Base-by-base conservation (phyloP, 1,284 basidiomycete genomes). In the Moesziomyces aphidis region DNA sequence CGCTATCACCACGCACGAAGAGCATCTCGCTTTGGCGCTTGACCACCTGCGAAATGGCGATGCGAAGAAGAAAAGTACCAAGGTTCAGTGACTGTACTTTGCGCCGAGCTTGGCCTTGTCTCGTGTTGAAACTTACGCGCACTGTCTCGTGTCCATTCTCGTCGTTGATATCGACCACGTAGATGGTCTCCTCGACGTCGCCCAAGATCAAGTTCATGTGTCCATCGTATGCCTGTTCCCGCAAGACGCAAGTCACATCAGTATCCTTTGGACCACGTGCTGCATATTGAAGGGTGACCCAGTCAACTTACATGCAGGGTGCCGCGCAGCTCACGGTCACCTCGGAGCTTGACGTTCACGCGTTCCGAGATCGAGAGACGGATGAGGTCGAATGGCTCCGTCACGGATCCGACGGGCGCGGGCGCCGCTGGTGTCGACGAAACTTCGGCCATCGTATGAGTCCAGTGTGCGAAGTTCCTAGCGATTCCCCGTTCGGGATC, bases 131-230 rank as follows among this genome's bases (percentile, higher is more conserved):
- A 84, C 86, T 75, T 71, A 88, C 87, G 63, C 86, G 79, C 9
- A 88, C 85, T 48, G 86, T 86, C 62, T 85, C 80, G 13, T 85
- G 77, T 17, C 84, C 84, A 19, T 85, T 86, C 50, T 86, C 85
- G 46, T 88, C 87, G 57, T 86, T 80, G 45, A 81, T 48, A 39
- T 83, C 78, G 11, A 84, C 76, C n/a, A 79, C 75, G 59, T 81
- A 83, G 50, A 83, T 80, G n/a, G 78, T 61, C 73, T 99, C 97
- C 84, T 98, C 95, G 10, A 98, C 97, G 83, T 97, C 93, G 73
- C 93, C 96, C 73, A 99, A 88, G 70, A 99, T 97, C 80, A 99
- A 88, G 86, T 99, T 99, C 96, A 99, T 98, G 86, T 99, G 97
- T 24, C 95, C 95, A 86, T 99, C 97, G 85, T 99, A 99, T 21